Percentiles rank a stretch among this genome's conserved stretches.
phyloP scores from a whole-genome alignment of 2,329 filamentous ascomycete species.

The Lasiodiplodia sp. region DNA sequence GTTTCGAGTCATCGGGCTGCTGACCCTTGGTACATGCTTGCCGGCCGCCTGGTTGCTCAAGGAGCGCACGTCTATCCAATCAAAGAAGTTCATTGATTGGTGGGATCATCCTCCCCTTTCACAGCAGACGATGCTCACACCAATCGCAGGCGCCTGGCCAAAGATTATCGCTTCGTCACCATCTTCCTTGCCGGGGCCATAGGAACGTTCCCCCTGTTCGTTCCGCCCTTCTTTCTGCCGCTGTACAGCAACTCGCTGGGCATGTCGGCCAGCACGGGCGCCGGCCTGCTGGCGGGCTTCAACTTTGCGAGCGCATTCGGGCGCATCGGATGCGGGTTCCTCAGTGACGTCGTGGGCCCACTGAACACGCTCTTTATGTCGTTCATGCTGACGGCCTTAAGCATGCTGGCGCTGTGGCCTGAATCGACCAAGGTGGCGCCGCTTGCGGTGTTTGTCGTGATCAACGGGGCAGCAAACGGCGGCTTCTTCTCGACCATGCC shows the following conservation, averaged over 20 bases:
- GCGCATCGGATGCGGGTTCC: constrained; percentile 63
- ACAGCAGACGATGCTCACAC: constrained; percentile 9
- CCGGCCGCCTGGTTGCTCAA: constrained; percentile 64
- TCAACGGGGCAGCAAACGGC: constrained; percentile 68
- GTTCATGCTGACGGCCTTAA: constrained; percentile 61
- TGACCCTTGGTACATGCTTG: constrained; percentile 61
- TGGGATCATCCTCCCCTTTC: constrained; percentile 36
- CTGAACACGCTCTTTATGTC: constrained; percentile 53
- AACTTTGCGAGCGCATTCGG: constrained; percentile 68
- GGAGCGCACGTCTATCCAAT: constrained; percentile 50
- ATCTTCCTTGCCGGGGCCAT: constrained; percentile 64
- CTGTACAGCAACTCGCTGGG: constrained; percentile 64
- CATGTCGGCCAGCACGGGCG: constrained; percentile 60
- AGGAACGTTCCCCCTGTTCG: constrained; percentile 66
- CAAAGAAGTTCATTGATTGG: constrained; percentile 59
- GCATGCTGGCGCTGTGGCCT: constrained; percentile 69
- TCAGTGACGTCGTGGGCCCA: constrained; percentile 42
- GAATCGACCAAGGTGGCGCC: constrained; percentile 62
- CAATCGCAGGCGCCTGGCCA: constrained; percentile 57
- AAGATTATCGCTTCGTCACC: constrained; percentile 58
- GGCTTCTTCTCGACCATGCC: constrained; percentile 71
- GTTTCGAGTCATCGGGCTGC: constrained; percentile 61
- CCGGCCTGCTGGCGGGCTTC: constrained; percentile 67
- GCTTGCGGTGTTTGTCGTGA: constrained; percentile 63
- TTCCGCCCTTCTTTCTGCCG: constrained; percentile 68